Evolutionary conservation across 768 basidiomycete species (phyloP), one percentile per base, ranked within the genome.

Genomic region (Tylopilus felleus): DNA sequence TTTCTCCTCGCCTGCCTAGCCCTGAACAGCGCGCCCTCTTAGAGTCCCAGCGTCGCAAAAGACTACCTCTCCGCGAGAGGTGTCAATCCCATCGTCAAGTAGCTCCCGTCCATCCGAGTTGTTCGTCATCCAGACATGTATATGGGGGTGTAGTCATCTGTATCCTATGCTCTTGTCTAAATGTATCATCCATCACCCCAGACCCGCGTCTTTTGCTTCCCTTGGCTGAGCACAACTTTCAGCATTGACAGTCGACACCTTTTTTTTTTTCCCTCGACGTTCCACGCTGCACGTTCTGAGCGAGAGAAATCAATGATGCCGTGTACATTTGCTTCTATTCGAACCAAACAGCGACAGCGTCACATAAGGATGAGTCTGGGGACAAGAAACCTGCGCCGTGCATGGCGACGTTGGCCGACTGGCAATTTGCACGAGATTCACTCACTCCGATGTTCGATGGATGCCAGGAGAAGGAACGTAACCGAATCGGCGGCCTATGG

Each of bases 11-110:
- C 36, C 36, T 21, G 8, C 16, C 9, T 29, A 16, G 25, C 49
- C n/a, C 28, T 28, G n/a, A n/a, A 23, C 28, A 13, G 27, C 22
- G 9, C 1, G 5, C 9, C 8, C 22, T 17, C 25, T 4, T 3
- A 58, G 87, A 89, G 83, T 59, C 65, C 80, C 2, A 80, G 86
- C 52, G 78, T 81, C 5, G 88, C 87, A 10, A 90, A 90, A 62
- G 88, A 90, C 29, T 88, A 90, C 67, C 73, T 91, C 8, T 77
- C 85, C 21, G 85, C 69, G 22, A 72, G 77, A 33, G 78, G 78
- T 7, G 79, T 80, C 35, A 79, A 73, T 53, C 77, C 78, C 12
- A 73, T 80, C 52, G 77, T 79, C 43, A 76, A 75, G 61, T 79
- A 64, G 43, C n/a, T 2, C 41, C 29, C n/a, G 36, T 38, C 36